phyloP scores from a whole-genome alignment of 805 yeast genomes.

The Candida loeiensis region DNA sequence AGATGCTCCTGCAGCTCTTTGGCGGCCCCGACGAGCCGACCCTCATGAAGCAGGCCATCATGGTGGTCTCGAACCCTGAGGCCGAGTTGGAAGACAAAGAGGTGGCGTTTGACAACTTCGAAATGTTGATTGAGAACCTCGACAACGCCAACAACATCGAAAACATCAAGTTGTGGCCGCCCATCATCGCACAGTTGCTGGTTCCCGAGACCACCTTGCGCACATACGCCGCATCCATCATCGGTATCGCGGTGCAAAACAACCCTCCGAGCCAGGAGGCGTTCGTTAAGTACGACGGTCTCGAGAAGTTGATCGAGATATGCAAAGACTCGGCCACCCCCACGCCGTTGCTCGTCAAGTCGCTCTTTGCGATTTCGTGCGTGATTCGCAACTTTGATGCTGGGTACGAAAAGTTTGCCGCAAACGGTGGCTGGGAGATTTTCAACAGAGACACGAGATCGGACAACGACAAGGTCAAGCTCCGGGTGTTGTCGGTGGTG shows the following conservation, averaged over 20 bases:
- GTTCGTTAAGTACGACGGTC: slow-evolving; percentile 52
- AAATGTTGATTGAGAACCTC: slow-evolving; percentile 86
- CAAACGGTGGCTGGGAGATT: slow-evolving; percentile 59
- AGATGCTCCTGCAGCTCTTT: slow-evolving; percentile 71
- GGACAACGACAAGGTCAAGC: slow-evolving; percentile 39
- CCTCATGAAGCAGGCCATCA: slow-evolving; percentile 75
- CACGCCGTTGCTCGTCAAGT: slow-evolving; percentile 37
- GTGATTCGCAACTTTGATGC: slow-evolving; percentile 63
- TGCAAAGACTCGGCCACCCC: slow-evolving; percentile 23
- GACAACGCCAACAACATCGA: slow-evolving; percentile 94
- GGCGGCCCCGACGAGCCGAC: slow-evolving; percentile 83
- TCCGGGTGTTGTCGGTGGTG: slow-evolving; percentile 55
- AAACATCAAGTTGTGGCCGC: slow-evolving; percentile 76
- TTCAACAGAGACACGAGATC: slow-evolving; percentile 23
- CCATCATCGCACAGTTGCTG: slow-evolving; percentile 53
- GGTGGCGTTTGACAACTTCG: slow-evolving; percentile 84
- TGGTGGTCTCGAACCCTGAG: slow-evolving; percentile 54
- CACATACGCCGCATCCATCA: slow-evolving; percentile 61
- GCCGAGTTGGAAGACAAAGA: slow-evolving; percentile 61
- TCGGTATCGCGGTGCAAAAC: slow-evolving; percentile 92
- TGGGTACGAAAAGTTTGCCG: slow-evolving; percentile 54
- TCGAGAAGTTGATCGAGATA: slow-evolving; percentile 43
- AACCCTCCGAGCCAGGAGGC: slow-evolving; percentile 72
- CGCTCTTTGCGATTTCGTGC: slow-evolving; percentile 74
- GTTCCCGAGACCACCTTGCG: slow-evolving; percentile 42